These are phyloP conservation scores for Candida vartiovaarae DNA, from an alignment of 805 yeast genomes.

Conservation along the genomic window DNA sequence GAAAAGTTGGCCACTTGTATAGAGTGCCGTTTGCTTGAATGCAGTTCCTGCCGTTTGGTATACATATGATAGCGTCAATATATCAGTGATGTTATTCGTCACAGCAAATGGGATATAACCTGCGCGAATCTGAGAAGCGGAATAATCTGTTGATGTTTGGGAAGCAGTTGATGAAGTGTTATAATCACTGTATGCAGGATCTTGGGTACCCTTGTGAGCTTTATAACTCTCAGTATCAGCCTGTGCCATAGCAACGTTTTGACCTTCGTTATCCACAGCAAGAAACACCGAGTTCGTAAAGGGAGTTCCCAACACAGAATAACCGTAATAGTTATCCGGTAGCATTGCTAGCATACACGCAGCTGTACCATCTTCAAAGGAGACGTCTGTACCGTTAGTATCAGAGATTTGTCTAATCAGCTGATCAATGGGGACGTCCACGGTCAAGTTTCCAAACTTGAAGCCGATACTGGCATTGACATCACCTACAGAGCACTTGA, in stretches of 20 bases:
- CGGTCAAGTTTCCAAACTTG: constrained; percentile 42
- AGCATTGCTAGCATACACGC: constrained; percentile 52
- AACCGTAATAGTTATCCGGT: constrained; percentile 44
- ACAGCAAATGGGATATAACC: constrained; percentile 48
- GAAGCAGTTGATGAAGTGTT: constrained; percentile 1
- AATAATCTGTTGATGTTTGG: background rate
- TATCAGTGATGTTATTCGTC: constrained; percentile 21
- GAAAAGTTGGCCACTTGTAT: constrained; percentile 9
- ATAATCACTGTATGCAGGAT: background rate
- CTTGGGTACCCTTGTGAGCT: background rate
- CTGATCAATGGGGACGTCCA: constrained; percentile 43
- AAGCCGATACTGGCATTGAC: constrained; percentile 46
- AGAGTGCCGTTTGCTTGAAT: constrained; percentile 10
- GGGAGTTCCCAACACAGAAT: constrained; percentile 49
- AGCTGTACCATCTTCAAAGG: constrained; percentile 43
- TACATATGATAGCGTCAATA: constrained; percentile 7
- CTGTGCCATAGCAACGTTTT: constrained; percentile 49
- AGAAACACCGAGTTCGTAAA: constrained; percentile 46
- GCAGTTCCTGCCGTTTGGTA: background rate
- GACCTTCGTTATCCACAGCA: constrained; percentile 58
- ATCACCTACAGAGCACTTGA: constrained; percentile 46
- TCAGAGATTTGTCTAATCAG: constrained; percentile 34
- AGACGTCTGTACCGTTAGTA: constrained; percentile 29
- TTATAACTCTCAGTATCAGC: constrained; percentile 26
- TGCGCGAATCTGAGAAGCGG: constrained; percentile 27